Evolutionary conservation across 1,284 basidiomycete species (phyloP).

Genomic region (Apiotrichum domesticum): DNA sequence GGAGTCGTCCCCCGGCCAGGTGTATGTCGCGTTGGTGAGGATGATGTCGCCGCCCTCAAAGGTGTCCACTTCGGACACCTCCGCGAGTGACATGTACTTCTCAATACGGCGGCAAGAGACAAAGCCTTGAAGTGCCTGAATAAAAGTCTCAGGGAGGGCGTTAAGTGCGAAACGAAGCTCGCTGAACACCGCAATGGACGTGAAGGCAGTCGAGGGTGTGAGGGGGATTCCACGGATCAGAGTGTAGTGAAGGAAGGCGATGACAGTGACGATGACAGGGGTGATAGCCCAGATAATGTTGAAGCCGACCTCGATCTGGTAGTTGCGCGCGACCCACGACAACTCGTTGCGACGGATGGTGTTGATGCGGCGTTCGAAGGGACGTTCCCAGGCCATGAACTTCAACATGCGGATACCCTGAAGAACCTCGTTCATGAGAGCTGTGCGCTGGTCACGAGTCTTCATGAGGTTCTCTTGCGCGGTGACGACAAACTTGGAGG

Average conservation of each 20-base stretch:
- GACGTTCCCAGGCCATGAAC: conserved; percentile 94
- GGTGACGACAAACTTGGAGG: conserved; percentile 73
- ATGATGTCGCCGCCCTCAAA: conserved; percentile 56
- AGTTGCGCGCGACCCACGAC: conserved; percentile 75
- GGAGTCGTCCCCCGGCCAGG: conserved; percentile 71
- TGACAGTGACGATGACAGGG: conserved; percentile 46
- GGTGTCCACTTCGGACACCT: conserved; percentile 59
- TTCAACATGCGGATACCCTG: conserved; percentile 92
- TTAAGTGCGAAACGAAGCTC: conserved; percentile 69
- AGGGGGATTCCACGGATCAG: conserved; percentile 54
- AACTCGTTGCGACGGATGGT: conserved; percentile 72
- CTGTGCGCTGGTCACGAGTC: conserved; percentile 78
- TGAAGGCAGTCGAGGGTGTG: conserved; percentile 81
- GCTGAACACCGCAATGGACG: conserved; percentile 64
- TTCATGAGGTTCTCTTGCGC: conserved; percentile 88
- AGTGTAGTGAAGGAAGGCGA: conserved; percentile 58
- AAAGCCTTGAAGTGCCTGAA: conserved; percentile 72
- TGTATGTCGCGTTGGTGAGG: conserved; percentile 75
- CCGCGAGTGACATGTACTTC: conserved; percentile 69
- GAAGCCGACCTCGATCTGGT: conserved; percentile 75
- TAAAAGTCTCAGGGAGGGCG: conserved; percentile 81
- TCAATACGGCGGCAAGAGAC: conserved; percentile 86
- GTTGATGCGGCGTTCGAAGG: conserved; percentile 71
- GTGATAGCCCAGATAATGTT: conserved; percentile 64
- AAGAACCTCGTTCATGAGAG: conserved; percentile 88